Evolutionary conservation across 345 rosid genomes (phyloP).

Genomic region (Linum trigynum): DNA sequence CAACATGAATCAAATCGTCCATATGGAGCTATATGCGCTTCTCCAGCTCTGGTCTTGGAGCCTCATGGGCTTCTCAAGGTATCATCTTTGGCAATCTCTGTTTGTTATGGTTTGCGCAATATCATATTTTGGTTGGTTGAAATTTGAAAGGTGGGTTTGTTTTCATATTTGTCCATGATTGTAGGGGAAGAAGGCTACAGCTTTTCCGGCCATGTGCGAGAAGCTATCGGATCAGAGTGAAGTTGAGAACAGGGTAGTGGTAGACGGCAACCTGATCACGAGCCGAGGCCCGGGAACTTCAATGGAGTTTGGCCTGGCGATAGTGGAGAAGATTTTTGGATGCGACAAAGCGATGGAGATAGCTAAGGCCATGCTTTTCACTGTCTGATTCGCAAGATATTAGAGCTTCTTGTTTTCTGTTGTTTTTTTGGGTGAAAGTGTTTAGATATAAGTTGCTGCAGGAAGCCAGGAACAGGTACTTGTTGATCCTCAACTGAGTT

Average conservation of each 20-base stretch:
- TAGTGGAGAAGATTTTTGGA: constrained; percentile 73
- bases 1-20: constrained; percentile 68
- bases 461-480: too few relatives aligned
- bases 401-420: neutral
- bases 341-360: constrained; percentile 62
- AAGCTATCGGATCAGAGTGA: constrained; percentile 71
- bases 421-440: neutral
- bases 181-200: constrained; percentile 94
- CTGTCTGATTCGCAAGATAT: neutral
- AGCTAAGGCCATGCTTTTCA: constrained; percentile 52
- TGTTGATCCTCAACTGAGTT: too few relatives aligned
- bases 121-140: too few relatives aligned
- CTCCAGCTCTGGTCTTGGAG: constrained; percentile 87
- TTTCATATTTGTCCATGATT: too few relatives aligned
- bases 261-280: constrained; percentile 86
- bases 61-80: constrained; percentile 92
- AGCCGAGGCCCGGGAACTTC: constrained; percentile 95
- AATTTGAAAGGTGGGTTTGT: too few relatives aligned
- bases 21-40: constrained; percentile 93
- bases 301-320: constrained; percentile 70
- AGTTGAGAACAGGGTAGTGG: constrained; percentile 64
- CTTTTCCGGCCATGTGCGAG: constrained; percentile 71
- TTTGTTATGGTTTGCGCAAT: too few relatives aligned
- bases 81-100: neutral
- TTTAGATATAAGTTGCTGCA: neutral